Base-by-base conservation (phyloP, 148 eudicot species). In the Bassia scoparia region DNA sequence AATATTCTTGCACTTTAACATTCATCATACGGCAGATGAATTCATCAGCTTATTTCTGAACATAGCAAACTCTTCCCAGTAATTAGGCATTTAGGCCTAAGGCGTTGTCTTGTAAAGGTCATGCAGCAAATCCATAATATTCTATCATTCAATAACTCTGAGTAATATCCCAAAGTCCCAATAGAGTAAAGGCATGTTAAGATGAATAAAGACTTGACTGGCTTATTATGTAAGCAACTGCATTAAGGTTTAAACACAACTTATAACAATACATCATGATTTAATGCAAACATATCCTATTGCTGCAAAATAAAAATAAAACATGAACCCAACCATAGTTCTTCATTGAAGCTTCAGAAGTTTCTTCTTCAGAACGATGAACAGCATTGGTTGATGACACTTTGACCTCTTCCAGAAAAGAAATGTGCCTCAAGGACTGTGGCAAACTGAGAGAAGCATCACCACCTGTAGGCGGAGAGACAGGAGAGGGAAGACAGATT, bases 401-500 rank as follows among this genome's bases (percentile, higher is more conserved):
- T 13, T 81, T 30, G 27, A 68, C 77, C 43, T 76, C 80, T 67
- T 83, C 78, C 33, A 72, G 74, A 79, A 82, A 86, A 85, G 80
- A 78, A 74, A 77, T 72, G 84, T 38, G 68, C 74, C 84, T 76
- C 73, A 84, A 49, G 41, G 82, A 70, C 58, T 77, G 84, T 48
- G 90, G 84, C 73, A 84, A 79, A 73, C 81, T 80, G 46, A 83
- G 81, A 18, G 96, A 90, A 52, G 90, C 89, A 79, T 86, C 89
- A 43, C 97, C 93, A 74, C 97, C 97, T 89, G 79, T 55, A 72
- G 34, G 26, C 24, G 26, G 2, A 18, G 5, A 18, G 55, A 52
- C 66, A 44, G 27, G 14, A 64, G 24, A 35, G 18, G 9, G 24
- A 53, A 37, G 26, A 58, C 37, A 30, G 0, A n/a, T n/a, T n/a